phyloP scores from a whole-genome alignment of 441 rosid species.

The Biscutella laevigata region DNA sequence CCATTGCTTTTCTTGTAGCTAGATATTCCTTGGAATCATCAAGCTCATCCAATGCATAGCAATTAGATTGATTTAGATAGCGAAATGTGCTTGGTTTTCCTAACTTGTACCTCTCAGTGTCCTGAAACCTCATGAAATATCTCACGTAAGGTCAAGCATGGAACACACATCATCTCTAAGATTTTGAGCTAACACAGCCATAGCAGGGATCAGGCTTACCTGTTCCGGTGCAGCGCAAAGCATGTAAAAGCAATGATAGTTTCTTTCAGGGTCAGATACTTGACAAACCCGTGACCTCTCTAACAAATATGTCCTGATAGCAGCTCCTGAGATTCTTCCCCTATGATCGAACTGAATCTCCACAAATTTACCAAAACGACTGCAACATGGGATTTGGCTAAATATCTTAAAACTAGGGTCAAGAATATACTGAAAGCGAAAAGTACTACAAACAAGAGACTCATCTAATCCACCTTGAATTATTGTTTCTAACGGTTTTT shows the following conservation, averaged over 20 bases:
- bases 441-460: slow-evolving; percentile 12
- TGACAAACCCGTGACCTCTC: slow-evolving; percentile 77
- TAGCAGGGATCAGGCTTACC: slow-evolving; percentile 30
- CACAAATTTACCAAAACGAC: slow-evolving; percentile 82
- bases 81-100: slow-evolving; percentile 64
- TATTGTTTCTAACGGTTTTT: slow-evolving; percentile 67
- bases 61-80: slow-evolving; percentile 74
- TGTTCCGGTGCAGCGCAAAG: slow-evolving; percentile 66
- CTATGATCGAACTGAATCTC: slow-evolving; percentile 59
- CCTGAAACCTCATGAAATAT: slow-evolving; percentile 30
- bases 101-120: slow-evolving; percentile 51
- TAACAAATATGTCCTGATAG: slow-evolving; percentile 64
- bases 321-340: slow-evolving; percentile 74
- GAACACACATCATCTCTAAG: background rate
- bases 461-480: slow-evolving; percentile 46
- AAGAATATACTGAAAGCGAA: slow-evolving; percentile 3
- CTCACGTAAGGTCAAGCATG: background rate
- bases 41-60: slow-evolving; percentile 58
- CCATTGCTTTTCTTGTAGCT: slow-evolving; percentile 75
- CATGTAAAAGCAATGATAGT: slow-evolving; percentile 79
- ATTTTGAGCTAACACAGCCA: background rate
- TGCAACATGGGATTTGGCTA: slow-evolving; percentile 22
- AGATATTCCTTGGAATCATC: slow-evolving; percentile 71
- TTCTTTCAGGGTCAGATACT: slow-evolving; percentile 80
- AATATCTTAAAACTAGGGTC: slow-evolving; percentile 7